These are phyloP conservation scores for Colletotrichum melonis DNA, from an alignment of 2,329 filamentous ascomycete genomes.

Conservation along the genomic window DNA sequence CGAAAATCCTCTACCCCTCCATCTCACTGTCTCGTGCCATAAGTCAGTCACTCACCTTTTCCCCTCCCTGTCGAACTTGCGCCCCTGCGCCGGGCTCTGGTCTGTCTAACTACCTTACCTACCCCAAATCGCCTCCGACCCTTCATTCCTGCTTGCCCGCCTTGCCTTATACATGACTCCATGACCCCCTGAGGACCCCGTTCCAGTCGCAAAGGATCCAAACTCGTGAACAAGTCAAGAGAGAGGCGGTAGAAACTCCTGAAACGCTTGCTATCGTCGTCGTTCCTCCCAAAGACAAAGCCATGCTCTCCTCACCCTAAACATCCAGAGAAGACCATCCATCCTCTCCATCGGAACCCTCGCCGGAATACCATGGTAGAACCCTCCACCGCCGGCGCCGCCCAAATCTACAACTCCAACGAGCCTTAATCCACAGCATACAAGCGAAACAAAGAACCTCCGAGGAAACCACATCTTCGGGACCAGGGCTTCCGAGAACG, in stretches of 20 bases:
- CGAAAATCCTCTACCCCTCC: background rate
- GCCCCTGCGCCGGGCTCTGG: background rate
- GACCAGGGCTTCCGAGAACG: background rate
- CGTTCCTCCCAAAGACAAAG: background rate
- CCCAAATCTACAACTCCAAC: background rate
- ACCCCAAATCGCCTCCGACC: background rate
- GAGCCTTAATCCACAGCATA: background rate
- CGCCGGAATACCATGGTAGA: slow-evolving; percentile 15
- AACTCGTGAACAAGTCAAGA: background rate
- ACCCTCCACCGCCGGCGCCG: background rate
- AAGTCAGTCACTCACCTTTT: background rate
- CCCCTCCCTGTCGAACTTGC: slow-evolving; percentile 19
- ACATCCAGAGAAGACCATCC: background rate
- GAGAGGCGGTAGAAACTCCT: background rate
- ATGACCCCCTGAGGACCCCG: background rate
- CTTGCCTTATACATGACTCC: background rate
- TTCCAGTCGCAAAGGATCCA: background rate
- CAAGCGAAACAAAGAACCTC: background rate
- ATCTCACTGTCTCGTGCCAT: background rate
- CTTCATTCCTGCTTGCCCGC: background rate
- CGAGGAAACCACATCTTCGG: background rate
- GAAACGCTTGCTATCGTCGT: background rate
- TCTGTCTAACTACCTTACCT: background rate
- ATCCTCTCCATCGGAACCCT: background rate
- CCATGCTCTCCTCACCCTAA: background rate